Base-by-base conservation (phyloP, 805 yeast species). In the Yarrowia alimentaria region DNA sequence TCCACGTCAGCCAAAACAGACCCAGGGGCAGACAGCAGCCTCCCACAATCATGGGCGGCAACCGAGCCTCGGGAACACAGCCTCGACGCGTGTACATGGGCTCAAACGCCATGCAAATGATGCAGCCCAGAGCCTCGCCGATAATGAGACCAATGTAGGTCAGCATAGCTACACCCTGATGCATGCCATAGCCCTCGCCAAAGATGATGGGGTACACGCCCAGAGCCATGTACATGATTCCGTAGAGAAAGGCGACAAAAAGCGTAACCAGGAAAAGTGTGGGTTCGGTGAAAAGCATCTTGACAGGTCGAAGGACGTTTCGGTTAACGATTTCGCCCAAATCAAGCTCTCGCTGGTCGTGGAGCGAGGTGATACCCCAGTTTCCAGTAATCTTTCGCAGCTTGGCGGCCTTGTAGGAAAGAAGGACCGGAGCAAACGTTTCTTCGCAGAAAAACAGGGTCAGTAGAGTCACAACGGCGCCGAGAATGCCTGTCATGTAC, bases 1-100 rank as follows among this genome's bases (percentile, higher is more conserved):
- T 71, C 96, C 96, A 89, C 53, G 85, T 78, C 64, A 89, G 73
- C 95, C 95, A 85, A 60, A 88, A 73, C 55, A 88, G 70, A 49
- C 96, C 96, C 49, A 79, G 71, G 21, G 94, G 83, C 70, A 89
- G 86, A 7, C 75, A 62, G 50, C 85, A 56, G 18, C 82, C 80
- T 24, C 95, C 90, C 33, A 75, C 66, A 67, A 86, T 76, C 83
- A 88, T 78, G 25, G 90, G 80, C 13, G 81, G 79, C 53, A 89
- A 71, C 66, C 96, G 79, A 26, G 81, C 83, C 66, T 89, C 96
- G 0, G 96, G 94, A 14, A 81, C 76, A 25, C 60, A 66, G 61
- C 82, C 70, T 22, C 69, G 69, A 32, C 62, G 65, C 25, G 70
- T 61, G 59, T 81, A 85, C 31, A 68, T 66, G 11, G 68, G 74